Evolutionary conservation across 805 yeast genomes (phyloP).

Genomic region (Saturnispora saitoi): DNA sequence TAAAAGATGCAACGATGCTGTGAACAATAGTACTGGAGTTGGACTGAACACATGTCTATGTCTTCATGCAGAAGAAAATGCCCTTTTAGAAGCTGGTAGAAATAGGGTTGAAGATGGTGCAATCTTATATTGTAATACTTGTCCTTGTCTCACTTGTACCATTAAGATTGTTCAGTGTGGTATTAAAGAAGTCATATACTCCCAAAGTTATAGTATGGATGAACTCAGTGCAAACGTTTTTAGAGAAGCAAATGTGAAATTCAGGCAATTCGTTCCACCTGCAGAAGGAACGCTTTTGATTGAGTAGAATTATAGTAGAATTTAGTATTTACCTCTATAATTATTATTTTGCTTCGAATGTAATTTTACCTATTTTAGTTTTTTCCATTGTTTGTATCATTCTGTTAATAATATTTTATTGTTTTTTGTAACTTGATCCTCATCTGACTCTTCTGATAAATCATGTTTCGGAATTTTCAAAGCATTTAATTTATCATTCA

Average conservation of each 20-base stretch:
- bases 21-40: conserved; percentile 41
- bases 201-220: conserved; percentile 92
- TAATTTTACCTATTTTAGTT: background rate
- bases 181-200: conserved; percentile 82
- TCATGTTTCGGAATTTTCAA: conserved; percentile 10
- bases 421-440: background rate
- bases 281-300: conserved; percentile 18
- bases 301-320: background rate
- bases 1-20: conserved; percentile 71
- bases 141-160: conserved; percentile 95
- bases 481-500: conserved; percentile 9
- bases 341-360: background rate
- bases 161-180: conserved; percentile 94
- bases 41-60: conserved; percentile 80
- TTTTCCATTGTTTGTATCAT: background rate
- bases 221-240: conserved; percentile 61
- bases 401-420: background rate
- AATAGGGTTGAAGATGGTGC: conserved; percentile 63
- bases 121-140: conserved; percentile 84
- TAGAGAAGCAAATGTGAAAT: conserved; percentile 58
- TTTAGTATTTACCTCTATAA: background rate
- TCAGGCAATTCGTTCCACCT: conserved; percentile 52
- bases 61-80: conserved; percentile 96
- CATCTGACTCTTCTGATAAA: background rate
- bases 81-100: conserved; percentile 87